Evolutionary conservation across 768 basidiomycete genomes (phyloP).

Genomic region (Exidia glandulosa): DNA sequence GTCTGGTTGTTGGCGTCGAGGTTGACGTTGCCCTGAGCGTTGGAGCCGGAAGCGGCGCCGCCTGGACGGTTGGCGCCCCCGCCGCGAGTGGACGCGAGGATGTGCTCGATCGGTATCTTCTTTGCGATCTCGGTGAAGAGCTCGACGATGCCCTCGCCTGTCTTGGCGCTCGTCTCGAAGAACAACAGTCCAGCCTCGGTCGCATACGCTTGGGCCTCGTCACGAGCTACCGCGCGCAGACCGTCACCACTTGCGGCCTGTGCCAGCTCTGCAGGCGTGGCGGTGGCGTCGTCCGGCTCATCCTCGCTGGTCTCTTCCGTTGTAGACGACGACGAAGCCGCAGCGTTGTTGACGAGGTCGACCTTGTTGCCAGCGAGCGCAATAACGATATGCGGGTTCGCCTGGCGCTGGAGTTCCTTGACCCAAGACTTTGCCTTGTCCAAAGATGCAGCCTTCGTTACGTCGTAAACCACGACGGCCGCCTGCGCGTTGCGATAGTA

Average conservation of each 20-base stretch:
- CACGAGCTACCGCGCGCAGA: constrained; percentile 79
- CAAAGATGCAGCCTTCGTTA: constrained; percentile 89
- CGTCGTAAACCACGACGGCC: constrained; percentile 96
- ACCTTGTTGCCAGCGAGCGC: constrained; percentile 97
- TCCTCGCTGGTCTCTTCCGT: constrained; percentile 56
- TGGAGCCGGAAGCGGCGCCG: constrained; percentile 42
- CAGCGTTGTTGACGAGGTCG: constrained; percentile 64
- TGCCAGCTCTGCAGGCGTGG: constrained; percentile 61
- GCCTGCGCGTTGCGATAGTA: constrained; percentile 98
- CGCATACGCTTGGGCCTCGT: constrained; percentile 95
- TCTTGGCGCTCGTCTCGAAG: constrained; percentile 97
- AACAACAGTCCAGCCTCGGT: constrained; percentile 89
- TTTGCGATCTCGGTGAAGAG: constrained; percentile 96
- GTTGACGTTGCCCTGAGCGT: constrained; percentile 50
- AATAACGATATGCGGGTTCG: constrained; percentile 98
- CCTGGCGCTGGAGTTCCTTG: constrained; percentile 96
- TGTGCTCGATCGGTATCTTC: constrained; percentile 88
- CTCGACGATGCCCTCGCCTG: constrained; percentile 89
- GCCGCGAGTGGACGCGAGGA: constrained; percentile 73
- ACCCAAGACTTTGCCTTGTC: constrained; percentile 99
- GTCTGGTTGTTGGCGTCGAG: constrained; percentile 57
- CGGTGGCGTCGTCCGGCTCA: constrained; percentile 87
- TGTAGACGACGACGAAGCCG: constrained; percentile 32
- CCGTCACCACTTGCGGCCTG: constrained; percentile 48
- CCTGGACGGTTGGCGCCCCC: constrained; percentile 28